Evolutionary conservation across 2,329 filamentous ascomycete species (phyloP), one percentile per base, ranked within the genome.

Genomic region (Pseudogymnoascus sp.): DNA sequence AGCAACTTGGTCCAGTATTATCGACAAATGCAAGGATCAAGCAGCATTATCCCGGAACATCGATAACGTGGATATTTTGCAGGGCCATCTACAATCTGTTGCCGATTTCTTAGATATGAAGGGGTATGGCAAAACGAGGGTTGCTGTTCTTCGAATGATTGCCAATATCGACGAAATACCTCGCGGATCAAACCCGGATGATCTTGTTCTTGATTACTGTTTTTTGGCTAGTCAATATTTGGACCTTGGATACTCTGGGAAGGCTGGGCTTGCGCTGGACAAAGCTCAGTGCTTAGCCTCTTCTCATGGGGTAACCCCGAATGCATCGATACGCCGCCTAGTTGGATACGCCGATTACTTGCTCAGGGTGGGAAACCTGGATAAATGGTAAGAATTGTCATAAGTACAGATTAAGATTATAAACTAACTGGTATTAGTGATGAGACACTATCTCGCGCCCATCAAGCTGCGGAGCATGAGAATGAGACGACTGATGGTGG

Each of bases 271-370:
- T 4, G 73, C 81, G 2, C 79, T 97, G 15, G 79, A 81, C 0
- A 80, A 82, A 63, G 85, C 86, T 2, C 81, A 86, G 66, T 74
- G 77, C 19, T 79, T 82, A 61, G 67, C 81, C 5, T 70, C 72
- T 10, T 73, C 72, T 8, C 74, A 74, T 42, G 72, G 73, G 1
- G 68, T 79, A 1, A 78, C 79, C 2, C 74, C 76, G 9, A 74
- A 81, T 60, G 77, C 80, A 13, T 75, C 73, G 28, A 68, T 88
- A 13, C 78, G 79, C 35, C 88, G 88, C 73, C 83, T 92, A 67
- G 76, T 96, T 6, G 84, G 86, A 0, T 86, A 87, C 65, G 87
- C 89, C 0, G 90, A 96, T 72, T 91, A 92, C 72, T 79, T 87
- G 28, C 78, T 93, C 17, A 83, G 83, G 1, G 82, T 87, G 11